phyloP scores from a whole-genome alignment of 495 filamentous ascomycete species.

The Aspergillus cavernicola region DNA sequence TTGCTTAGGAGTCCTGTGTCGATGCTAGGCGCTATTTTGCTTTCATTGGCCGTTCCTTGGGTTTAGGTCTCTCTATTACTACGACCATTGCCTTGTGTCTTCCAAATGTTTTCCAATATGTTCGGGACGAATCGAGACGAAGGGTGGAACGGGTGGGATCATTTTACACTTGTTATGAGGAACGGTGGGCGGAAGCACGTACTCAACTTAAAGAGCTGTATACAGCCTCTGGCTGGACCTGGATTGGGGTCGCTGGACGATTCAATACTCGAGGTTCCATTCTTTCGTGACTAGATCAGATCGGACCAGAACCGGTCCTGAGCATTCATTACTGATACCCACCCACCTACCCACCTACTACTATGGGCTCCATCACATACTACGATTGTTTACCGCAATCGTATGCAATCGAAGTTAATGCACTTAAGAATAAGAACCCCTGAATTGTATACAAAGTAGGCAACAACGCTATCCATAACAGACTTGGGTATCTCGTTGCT shows the following conservation, averaged over 20 bases:
- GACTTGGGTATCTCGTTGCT: no score
- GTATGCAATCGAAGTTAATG: no score
- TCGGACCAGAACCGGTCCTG: not conserved
- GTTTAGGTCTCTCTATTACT: not conserved
- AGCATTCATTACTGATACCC: not conserved
- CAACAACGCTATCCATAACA: no score
- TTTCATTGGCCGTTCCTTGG: not conserved
- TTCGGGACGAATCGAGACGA: no score
- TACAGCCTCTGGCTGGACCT: not conserved
- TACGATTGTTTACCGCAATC: not conserved
- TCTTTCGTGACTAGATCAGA: not conserved
- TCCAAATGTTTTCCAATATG: no score
- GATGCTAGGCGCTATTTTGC: slow-evolving; percentile 5
- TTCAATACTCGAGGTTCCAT: not conserved
- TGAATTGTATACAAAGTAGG: no score
- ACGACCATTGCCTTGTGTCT: not conserved
- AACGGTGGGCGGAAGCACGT: no score
- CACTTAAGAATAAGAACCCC: no score
- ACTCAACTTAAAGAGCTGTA: not conserved
- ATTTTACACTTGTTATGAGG: no score
- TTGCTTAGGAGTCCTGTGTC: not conserved
- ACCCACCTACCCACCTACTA: no score
- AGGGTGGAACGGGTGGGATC: no score
- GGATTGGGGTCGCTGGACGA: slow-evolving; percentile 1
- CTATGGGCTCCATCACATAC: no score